Conservation (phyloP, 345 rosid genomes). For the Zanthoxylum bungeanum region DNA sequence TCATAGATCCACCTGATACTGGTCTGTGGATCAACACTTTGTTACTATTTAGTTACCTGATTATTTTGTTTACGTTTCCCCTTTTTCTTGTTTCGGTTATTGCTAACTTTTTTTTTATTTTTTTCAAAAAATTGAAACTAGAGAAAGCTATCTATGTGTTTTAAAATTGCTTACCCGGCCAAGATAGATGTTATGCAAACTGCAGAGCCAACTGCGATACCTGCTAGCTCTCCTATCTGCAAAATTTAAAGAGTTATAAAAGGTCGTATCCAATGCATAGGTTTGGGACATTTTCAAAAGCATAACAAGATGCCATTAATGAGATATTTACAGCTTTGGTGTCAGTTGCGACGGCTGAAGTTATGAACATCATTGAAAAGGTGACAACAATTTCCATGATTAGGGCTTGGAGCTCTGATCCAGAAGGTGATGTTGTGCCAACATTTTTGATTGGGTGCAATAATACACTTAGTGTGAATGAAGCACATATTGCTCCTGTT, state of each 20-base stretch:
- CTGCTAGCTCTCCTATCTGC: conserved; percentile 59
- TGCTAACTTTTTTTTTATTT: too few relatives aligned
- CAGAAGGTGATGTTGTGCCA: conserved; percentile 53
- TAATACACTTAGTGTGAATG: conserved; percentile 32
- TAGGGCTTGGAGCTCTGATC: conserved; percentile 45
- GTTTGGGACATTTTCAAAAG: too few relatives aligned
- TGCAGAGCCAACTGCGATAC: conserved; percentile 53
- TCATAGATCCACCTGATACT: conserved; percentile 56
- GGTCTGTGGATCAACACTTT: conserved; percentile 33
- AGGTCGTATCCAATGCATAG: too few relatives aligned
- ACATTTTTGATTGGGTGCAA: conserved; percentile 36
- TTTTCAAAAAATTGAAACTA: too few relatives aligned
- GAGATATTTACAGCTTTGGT: conserved; percentile 36
- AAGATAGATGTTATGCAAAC: conserved; percentile 53
- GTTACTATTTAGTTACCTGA: background rate
- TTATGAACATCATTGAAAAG: conserved; percentile 47
- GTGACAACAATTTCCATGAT: conserved; percentile 53
- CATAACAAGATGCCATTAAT: too few relatives aligned
- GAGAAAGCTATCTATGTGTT: too few relatives aligned
- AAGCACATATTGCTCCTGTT: conserved; percentile 36
- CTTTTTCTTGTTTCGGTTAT: background rate
- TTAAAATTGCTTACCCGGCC: conserved; percentile 53
- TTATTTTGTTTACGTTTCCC: background rate
- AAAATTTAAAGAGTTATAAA: too few relatives aligned
- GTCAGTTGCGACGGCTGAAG: conserved; percentile 51